phyloP scores from a whole-genome alignment of 192 early-diverging fungal genomes.

The Diversispora epigaea region DNA sequence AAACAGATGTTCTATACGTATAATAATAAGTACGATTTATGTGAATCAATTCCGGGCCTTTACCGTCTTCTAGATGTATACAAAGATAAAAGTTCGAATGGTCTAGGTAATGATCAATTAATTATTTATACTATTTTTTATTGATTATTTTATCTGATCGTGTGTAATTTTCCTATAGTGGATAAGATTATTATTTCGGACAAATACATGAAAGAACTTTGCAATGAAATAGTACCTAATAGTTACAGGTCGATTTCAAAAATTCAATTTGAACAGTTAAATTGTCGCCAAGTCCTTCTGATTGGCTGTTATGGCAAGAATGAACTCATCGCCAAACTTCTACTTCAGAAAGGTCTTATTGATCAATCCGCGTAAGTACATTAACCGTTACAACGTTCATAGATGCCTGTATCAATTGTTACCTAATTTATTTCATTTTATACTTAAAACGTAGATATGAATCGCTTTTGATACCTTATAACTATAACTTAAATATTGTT shows the following conservation, averaged over 20 bases:
- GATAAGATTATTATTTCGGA: constrained; percentile 29
- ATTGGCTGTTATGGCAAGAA: constrained; percentile 22
- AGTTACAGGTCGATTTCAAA: constrained; percentile 30
- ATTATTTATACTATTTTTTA: neutral
- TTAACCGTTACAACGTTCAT: neutral
- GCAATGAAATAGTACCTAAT: constrained; percentile 23
- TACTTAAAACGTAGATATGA: neutral
- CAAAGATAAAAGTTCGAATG: too few relatives aligned
- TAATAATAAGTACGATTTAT: neutral
- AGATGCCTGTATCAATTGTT: neutral
- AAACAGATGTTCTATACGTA: neutral
- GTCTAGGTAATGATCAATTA: too few relatives aligned
- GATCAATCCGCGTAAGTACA: constrained; percentile 13
- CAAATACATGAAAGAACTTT: constrained; percentile 15
- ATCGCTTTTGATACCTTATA: neutral
- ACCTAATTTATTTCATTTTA: neutral
- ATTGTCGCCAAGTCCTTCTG: neutral
- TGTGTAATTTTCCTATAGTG: constrained; percentile 6
- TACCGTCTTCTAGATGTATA: constrained; percentile 3
- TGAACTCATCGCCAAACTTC: constrained; percentile 24
- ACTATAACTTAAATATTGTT: neutral
- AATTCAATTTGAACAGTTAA: constrained; percentile 19
- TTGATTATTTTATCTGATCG: neutral
- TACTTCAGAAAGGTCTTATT: constrained; percentile 12
- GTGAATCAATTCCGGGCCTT: constrained; percentile 5